Base-by-base conservation (phyloP, 2,329 filamentous ascomycete species). In the Phialophora tarda region DNA sequence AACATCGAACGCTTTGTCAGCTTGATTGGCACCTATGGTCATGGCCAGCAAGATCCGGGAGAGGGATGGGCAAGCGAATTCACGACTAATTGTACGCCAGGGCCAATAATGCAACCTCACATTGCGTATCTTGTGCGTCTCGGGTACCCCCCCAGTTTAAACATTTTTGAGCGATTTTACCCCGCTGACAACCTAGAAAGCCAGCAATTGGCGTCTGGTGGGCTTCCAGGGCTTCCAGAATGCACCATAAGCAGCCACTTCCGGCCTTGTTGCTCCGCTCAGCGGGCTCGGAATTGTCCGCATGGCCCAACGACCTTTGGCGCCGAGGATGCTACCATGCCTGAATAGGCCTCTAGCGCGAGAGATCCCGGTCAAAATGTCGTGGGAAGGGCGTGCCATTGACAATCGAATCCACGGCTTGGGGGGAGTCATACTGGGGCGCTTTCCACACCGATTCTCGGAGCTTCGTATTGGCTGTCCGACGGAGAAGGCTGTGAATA, bases 381-480 rank as follows among this genome's bases (percentile, higher is more conserved):
- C 62, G 65, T 59, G 34, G 38, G 68, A 69, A 69, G 68, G 68
- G 68, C 68, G 68, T 69, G 65, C 47, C 48, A 41, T 51, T 50
- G 57, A 50, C 57, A 23, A 21, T 14, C 57, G 48, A 21, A 14
- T 17, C 59, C 5, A 14, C 21, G 5, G 34, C 41, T 60, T n/a
- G n/a, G 65, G 50, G 50, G 62, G 68, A 69, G 68, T 69, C 68
- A 69, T 66, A 56, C 48, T 44, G 17, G 17, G 17, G 8, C 47
- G 34, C 54, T 59, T 58, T 44, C 34, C 34, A 28, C 59, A 63
- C 60, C 64, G 58, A 59, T 65, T 50, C 38, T 65, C 62, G 67
- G 67, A 67, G 54, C 44, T 59, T 56, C 62, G 26, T 60, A 57
- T 61, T 41, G 34, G 11, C 17, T 57, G 21, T 65, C 65, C 65